These are phyloP conservation scores for Podaxis rugospora DNA, from an alignment of 768 basidiomycete species.

Conservation along the genomic window DNA sequence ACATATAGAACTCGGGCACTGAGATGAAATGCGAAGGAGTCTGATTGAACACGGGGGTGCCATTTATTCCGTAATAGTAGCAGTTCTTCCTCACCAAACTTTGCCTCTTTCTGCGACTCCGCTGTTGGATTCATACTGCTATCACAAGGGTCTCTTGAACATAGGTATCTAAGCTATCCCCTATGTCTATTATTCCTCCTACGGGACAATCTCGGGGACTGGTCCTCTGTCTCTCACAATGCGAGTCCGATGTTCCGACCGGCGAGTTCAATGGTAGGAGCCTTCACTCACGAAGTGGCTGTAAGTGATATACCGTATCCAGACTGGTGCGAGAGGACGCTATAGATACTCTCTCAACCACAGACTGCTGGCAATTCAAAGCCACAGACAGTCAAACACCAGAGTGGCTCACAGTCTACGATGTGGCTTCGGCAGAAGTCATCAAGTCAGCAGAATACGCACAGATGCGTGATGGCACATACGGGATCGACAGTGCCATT, in stretches of 20 bases:
- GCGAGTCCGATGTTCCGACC: slow-evolving; percentile 22
- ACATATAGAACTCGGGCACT: too few species aligned
- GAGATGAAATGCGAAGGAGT: too few species aligned
- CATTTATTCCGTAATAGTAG: too few species aligned
- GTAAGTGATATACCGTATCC: neutral
- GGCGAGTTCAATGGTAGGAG: slow-evolving; percentile 28
- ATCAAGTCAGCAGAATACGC: slow-evolving; percentile 17
- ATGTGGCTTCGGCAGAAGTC: slow-evolving; percentile 21
- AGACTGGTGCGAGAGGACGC: slow-evolving; percentile 32
- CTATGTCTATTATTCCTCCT: neutral
- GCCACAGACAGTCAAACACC: slow-evolving; percentile 23
- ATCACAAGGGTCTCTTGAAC: neutral
- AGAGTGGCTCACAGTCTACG: slow-evolving; percentile 25
- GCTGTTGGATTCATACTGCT: neutral
- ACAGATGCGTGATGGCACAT: slow-evolving; percentile 19
- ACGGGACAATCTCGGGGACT: slow-evolving; percentile 15
- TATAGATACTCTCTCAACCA: slow-evolving; percentile 27
- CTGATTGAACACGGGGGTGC: too few species aligned
- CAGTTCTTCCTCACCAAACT: too few species aligned
- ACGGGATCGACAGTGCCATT: slow-evolving; percentile 24
- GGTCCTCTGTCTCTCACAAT: slow-evolving; percentile 28
- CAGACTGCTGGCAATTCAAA: slow-evolving; percentile 26
- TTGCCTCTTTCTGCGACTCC: neutral
- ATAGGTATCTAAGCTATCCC: neutral
- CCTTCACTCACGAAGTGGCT: neutral